Evolutionary conservation across 495 filamentous ascomycete genomes (phyloP), one percentile per base, ranked within the genome.

Genomic region (Sabuloglossum arenarium): DNA sequence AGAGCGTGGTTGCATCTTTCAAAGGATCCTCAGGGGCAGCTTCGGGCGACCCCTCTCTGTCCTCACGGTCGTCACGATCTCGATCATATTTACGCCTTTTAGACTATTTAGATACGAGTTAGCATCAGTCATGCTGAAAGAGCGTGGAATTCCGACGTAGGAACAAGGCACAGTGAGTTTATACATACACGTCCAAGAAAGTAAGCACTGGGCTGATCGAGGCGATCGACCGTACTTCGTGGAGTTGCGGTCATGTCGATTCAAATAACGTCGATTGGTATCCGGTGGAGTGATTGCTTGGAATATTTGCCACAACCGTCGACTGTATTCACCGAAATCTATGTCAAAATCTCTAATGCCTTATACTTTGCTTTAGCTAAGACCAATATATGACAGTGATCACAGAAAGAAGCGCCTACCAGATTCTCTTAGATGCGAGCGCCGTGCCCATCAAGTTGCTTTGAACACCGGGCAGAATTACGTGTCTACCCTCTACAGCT

Each of bases 201-300:
- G 69, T 95, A 95, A 58, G 88, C 84, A 66, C 88, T 94, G 1
- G 88, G 86, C 66, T 80, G 82, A 67, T 95, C 88, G 51, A 95
- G 77, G 56, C 88, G 72, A 49, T 94, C 88, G 32, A 95, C 84
- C 0, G 88, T 94, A 59, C 76, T 78, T 3, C 45, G 19, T 47
- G 45, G 2, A 47, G 45, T n/a, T 47, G 45, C 12, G 1, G 45
- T 6, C 45, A 47, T 47, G 5, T 39, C 16, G 34, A 39, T n/a
- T n/a, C n/a, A n/a, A n/a, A n/a, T n/a, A n/a, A n/a, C n/a, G n/a
- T n/a, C n/a, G n/a, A n/a, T n/a, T n/a, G n/a, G n/a, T n/a, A n/a
- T n/a, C n/a, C n/a, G n/a, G n/a, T n/a, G n/a, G n/a, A n/a, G n/a
- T n/a, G n/a, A n/a, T n/a, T n/a, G n/a, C n/a, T n/a, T n/a, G n/a